Evolutionary conservation across 768 basidiomycete genomes (phyloP).

Genomic region (Mycena galopus): DNA sequence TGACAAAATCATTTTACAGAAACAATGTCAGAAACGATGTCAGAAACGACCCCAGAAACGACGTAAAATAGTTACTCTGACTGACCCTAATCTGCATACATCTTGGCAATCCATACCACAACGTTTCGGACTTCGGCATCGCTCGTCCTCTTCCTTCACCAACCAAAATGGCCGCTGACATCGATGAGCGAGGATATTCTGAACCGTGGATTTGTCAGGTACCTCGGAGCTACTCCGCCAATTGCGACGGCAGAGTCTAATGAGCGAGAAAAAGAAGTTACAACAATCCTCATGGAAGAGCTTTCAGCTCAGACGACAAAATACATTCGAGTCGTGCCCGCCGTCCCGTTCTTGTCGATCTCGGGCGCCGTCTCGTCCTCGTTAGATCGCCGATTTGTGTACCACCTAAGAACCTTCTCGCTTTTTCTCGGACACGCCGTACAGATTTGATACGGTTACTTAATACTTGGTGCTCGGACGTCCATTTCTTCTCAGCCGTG

Average conservation of each 20-base stretch:
- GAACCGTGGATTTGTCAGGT: constrained; percentile 55
- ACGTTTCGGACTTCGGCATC: background rate
- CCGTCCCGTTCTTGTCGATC: background rate
- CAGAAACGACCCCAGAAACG: too few species aligned
- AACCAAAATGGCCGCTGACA: constrained; percentile 56
- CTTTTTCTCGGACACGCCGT: constrained; percentile 14
- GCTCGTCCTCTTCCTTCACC: constrained; percentile 16
- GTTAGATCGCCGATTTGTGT: constrained; percentile 24
- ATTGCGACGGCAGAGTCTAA: constrained; percentile 85
- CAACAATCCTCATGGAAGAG: constrained; percentile 88
- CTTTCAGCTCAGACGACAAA: constrained; percentile 86
- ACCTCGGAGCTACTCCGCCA: constrained; percentile 87
- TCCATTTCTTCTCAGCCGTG: background rate
- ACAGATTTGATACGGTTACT: background rate
- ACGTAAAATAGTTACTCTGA: too few species aligned
- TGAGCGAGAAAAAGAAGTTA: constrained; percentile 86
- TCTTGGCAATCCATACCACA: constrained; percentile 9
- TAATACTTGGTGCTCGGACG: constrained; percentile 7
- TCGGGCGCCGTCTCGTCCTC: constrained; percentile 9
- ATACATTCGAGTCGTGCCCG: constrained; percentile 75
- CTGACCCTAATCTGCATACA: too few species aligned
- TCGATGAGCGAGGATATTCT: constrained; percentile 23
- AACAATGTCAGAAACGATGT: too few species aligned
- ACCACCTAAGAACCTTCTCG: constrained; percentile 13
- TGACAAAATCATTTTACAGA: too few species aligned